Percentiles rank a stretch among this genome's conserved stretches.
Conservation (phyloP, 2,329 filamentous ascomycete genomes). For the Cladobotryum mycophilum region DNA sequence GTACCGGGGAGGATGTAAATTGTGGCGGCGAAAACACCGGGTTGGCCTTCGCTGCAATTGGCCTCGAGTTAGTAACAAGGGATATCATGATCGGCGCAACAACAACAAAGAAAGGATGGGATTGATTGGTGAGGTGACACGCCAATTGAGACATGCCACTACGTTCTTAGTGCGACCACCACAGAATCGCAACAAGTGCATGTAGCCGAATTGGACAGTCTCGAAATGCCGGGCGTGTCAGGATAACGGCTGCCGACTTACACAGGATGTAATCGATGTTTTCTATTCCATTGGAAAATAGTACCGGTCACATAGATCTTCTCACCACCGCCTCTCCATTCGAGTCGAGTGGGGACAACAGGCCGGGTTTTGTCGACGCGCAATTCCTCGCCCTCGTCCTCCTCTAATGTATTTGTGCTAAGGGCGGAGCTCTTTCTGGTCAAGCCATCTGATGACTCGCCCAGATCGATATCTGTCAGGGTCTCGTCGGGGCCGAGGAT, state of each 20-base stretch:
- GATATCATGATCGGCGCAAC: constrained; percentile 13
- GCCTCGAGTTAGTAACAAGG: too few species aligned
- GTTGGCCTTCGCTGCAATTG: constrained; percentile 42
- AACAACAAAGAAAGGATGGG: not conserved
- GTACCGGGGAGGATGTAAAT: constrained; percentile 87
- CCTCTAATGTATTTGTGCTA: constrained; percentile 62
- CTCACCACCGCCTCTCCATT: constrained; percentile 78
- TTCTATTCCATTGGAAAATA: constrained; percentile 95
- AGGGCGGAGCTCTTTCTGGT: constrained; percentile 52
- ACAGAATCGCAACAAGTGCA: constrained; percentile 20
- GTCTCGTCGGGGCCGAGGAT: constrained; percentile 68
- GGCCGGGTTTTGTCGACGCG: constrained; percentile 67
- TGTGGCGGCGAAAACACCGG: constrained; percentile 65
- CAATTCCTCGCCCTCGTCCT: constrained; percentile 72
- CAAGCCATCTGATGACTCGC: constrained; percentile 44
- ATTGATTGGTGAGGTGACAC: not conserved
- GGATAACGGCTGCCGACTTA: constrained; percentile 45
- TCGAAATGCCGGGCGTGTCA: not conserved
- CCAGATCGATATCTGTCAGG: constrained; percentile 43
- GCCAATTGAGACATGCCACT: not conserved
- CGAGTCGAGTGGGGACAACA: constrained; percentile 75
- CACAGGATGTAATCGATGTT: constrained; percentile 81
- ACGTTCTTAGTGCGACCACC: constrained; percentile 7
- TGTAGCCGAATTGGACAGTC: constrained; percentile 11
- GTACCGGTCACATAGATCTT: constrained; percentile 96